Percentiles rank a stretch among this genome's conserved stretches.
phyloP scores from a whole-genome alignment of 805 yeast genomes.

The Naumovozyma baii region DNA sequence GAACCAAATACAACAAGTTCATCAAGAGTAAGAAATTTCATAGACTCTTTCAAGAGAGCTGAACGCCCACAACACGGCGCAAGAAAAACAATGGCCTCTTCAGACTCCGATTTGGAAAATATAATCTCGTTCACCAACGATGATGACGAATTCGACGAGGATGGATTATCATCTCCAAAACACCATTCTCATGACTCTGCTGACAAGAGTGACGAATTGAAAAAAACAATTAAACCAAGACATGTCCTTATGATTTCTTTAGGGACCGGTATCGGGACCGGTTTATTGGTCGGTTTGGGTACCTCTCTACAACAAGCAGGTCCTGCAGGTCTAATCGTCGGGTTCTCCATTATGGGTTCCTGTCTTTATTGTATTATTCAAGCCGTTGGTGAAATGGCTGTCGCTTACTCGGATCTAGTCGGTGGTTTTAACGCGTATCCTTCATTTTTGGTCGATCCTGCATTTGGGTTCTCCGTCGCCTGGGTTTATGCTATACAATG shows the following conservation, averaged over 20 bases:
- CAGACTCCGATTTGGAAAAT: constrained; percentile 4
- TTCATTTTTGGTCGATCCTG: constrained; percentile 53
- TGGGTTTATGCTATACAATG: constrained; percentile 62
- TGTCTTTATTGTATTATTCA: constrained; percentile 52
- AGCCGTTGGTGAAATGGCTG: constrained; percentile 63
- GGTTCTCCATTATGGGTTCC: constrained; percentile 50
- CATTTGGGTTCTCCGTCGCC: constrained; percentile 63
- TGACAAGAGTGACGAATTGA: constrained; percentile 30
- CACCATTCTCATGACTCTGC: constrained; percentile 25
- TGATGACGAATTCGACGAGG: constrained; percentile 4
- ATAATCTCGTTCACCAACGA: constrained; percentile 1
- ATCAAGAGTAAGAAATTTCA: constrained; percentile 24
- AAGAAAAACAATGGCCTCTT: background rate
- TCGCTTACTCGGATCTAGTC: constrained; percentile 48
- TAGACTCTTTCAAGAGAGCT: constrained; percentile 34
- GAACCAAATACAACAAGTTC: background rate
- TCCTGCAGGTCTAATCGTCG: constrained; percentile 51
- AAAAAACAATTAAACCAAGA: constrained; percentile 32
- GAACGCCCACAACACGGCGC: constrained; percentile 17
- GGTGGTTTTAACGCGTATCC: constrained; percentile 56
- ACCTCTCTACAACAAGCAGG: constrained; percentile 50
- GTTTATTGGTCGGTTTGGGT: constrained; percentile 64
- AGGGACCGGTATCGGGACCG: constrained; percentile 71
- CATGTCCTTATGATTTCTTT: constrained; percentile 68
- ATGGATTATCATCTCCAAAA: constrained; percentile 15